phyloP scores from a whole-genome alignment of 345 rosid genomes.

The Euphorbia peplus region DNA sequence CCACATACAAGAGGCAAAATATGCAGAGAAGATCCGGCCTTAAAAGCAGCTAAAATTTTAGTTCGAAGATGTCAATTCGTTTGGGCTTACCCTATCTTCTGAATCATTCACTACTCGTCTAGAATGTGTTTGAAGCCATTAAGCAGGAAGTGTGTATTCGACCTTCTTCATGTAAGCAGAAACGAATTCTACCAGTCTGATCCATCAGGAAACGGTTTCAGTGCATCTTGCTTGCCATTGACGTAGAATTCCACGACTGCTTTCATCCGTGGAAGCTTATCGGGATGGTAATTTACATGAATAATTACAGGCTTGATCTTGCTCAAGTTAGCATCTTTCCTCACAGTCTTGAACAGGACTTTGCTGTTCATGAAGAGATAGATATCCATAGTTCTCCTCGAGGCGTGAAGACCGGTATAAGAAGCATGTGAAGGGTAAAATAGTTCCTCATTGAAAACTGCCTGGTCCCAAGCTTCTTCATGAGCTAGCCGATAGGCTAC shows the following conservation, averaged over 20 bases:
- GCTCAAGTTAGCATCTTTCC: constrained; percentile 26
- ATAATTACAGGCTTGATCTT: constrained; percentile 32
- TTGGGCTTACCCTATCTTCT: neutral
- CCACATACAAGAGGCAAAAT: neutral
- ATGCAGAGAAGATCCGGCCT: neutral
- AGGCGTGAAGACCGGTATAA: constrained; percentile 25
- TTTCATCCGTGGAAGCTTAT: constrained; percentile 31
- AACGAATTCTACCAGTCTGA: constrained; percentile 17
- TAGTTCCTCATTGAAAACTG: constrained; percentile 35
- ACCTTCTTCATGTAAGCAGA: neutral
- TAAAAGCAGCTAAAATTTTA: neutral
- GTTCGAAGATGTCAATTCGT: neutral
- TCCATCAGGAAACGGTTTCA: constrained; percentile 32
- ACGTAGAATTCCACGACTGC: constrained; percentile 27
- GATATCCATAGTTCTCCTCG: constrained; percentile 32
- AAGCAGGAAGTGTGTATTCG: neutral
- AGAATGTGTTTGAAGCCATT: neutral
- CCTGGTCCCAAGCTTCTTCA: constrained; percentile 33
- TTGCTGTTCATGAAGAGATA: constrained; percentile 36
- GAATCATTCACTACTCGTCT: neutral
- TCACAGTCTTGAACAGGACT: constrained; percentile 30
- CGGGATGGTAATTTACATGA: constrained; percentile 34
- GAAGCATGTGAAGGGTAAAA: constrained; percentile 30
- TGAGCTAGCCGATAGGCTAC: constrained; percentile 25
- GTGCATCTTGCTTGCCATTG: constrained; percentile 26